These are phyloP conservation scores for Fraxinus floribunda DNA, from an alignment of 305 asterid species.

Conservation along the genomic window DNA sequence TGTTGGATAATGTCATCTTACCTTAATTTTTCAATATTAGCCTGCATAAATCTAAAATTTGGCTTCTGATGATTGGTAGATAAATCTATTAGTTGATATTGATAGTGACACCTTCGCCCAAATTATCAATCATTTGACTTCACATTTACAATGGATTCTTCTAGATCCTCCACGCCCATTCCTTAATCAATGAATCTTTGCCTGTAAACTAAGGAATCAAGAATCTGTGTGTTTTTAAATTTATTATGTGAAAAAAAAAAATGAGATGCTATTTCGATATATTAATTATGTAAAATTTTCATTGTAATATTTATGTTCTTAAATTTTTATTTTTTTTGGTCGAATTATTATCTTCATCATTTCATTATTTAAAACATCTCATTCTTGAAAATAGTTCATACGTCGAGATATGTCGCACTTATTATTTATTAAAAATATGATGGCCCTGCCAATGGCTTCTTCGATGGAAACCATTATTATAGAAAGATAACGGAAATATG, in stretches of 20 bases:
- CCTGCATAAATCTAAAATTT: neutral
- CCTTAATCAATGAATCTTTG: neutral
- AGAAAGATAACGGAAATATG: neutral
- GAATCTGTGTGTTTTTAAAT: neutral
- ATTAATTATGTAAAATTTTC: neutral
- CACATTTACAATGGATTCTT: neutral
- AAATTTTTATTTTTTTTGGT: neutral
- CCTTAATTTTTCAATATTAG: neutral
- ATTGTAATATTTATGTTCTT: too few species aligned
- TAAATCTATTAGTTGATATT: neutral
- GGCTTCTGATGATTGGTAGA: neutral
- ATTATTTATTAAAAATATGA: neutral
- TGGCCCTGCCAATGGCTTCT: neutral
- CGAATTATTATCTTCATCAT: neutral
- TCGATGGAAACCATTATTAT: neutral
- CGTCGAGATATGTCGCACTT: neutral
- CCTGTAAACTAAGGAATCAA: neutral
- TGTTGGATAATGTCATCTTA: neutral
- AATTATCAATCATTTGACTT: neutral
- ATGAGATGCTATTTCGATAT: neutral
- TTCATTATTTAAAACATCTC: neutral
- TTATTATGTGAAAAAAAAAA: neutral
- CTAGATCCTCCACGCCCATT: neutral
- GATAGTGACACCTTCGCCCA: neutral
- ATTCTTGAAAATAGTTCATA: too few species aligned